phyloP scores from a whole-genome alignment of 2,329 filamentous ascomycete species.

The Beauveria sp. region DNA sequence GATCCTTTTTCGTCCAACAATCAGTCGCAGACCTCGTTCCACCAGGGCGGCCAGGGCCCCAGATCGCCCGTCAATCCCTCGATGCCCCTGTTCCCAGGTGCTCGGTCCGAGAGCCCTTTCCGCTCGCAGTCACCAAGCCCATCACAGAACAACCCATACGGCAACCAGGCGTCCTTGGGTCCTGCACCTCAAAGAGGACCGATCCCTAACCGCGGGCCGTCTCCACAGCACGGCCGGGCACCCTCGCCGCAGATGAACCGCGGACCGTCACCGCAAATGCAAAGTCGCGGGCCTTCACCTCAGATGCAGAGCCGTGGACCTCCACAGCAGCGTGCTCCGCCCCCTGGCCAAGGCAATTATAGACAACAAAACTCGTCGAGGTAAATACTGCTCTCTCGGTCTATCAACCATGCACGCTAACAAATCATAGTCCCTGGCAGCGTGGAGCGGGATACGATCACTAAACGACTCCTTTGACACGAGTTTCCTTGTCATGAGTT shows the following conservation, averaged over 20 bases:
- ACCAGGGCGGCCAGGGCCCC: slow-evolving; percentile 22
- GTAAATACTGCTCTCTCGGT: slow-evolving; percentile 19
- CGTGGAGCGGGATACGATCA: slow-evolving; percentile 39
- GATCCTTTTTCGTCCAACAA: slow-evolving; percentile 25
- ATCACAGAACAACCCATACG: slow-evolving; percentile 12
- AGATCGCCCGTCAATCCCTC: slow-evolving; percentile 35
- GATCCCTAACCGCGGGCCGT: slow-evolving; percentile 8
- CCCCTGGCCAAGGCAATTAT: slow-evolving; percentile 16
- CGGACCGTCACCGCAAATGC: slow-evolving; percentile 3
- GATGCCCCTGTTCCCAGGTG: slow-evolving; percentile 35
- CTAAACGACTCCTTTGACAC: slow-evolving; percentile 7
- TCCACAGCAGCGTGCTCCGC: slow-evolving; percentile 21
- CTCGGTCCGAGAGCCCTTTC: slow-evolving; percentile 29
- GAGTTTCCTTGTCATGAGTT: slow-evolving; percentile 6
- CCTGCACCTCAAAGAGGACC: slow-evolving; percentile 7
- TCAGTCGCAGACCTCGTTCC: slow-evolving; percentile 21
- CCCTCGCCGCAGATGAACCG: slow-evolving; percentile 6
- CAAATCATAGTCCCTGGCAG: slow-evolving; percentile 33
- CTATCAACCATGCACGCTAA: slow-evolving; percentile 12
- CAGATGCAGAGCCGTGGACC: slow-evolving; percentile 1
- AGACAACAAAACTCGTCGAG: slow-evolving; percentile 33
- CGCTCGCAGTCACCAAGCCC: slow-evolving; percentile 26
- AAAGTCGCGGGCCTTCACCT: background rate
- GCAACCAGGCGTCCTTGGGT: slow-evolving; percentile 14
- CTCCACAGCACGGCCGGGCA: slow-evolving; percentile 1